Evolutionary conservation across 805 yeast genomes (phyloP), one percentile per base, ranked within the genome.

Genomic region (Nakazawaea laoshanensis): DNA sequence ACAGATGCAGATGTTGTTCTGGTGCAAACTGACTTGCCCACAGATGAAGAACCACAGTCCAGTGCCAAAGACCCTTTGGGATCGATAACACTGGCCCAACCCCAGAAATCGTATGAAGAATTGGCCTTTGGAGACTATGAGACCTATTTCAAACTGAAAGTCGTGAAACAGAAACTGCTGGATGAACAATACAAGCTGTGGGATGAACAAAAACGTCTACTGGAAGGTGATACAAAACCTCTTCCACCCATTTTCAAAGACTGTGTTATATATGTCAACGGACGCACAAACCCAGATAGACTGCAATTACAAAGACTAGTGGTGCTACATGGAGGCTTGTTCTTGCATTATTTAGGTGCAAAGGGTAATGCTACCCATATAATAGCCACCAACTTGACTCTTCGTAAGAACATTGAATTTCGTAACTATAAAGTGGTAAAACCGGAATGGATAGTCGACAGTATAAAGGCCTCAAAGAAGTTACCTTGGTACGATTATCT

Each of bases 341-440:
- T 82, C 40, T 48, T 79, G 15, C 80, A 79, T 40, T 77, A 73
- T 53, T 53, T 89, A 26, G 64, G 73, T 4, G 75, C 79, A 4
- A 88, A 88, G 49, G 68, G 80, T 3, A 63, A 67, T 8, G 92
- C 79, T 1, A 83, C 96, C 0, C 97, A 92, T 55, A 79, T 89
- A 4, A 61, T 92, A 3, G 94, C 96, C 6, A 74, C 78, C 35
- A 63, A 74, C 19, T 52, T 89, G 41, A 86, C 97, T 1, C 85
- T 92, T 0, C 62, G 81, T 34, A 89, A 92, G 53, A 58, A 63
- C 35, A 48, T 69, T 3, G 79, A 82, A 52, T 85, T 74, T 49
- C 58, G 63, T 22, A 70, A 77, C 40, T 80, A 70, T 50, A 77
- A 73, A 42, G 94, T 92, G 3, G 94, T 87, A 2, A 67, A 54